A percentile compares a stretch with the other conserved stretches of the same genome.
Conservation (phyloP, 306 rosid genomes). For the Citrullus amarus region DNA sequence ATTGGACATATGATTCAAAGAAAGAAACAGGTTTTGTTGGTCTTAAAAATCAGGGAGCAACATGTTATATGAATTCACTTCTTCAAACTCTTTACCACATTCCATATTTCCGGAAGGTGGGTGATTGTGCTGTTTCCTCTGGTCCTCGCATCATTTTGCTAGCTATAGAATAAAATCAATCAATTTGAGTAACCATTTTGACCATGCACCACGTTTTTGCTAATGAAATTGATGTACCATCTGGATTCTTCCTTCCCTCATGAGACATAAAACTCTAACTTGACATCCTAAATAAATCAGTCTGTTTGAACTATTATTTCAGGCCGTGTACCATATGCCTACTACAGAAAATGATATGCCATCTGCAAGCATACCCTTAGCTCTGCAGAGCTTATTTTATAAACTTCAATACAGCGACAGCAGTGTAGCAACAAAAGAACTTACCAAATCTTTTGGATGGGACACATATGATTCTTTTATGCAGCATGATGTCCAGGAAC, state of each 20-base stretch:
- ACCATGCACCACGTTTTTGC: background rate
- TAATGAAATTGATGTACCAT: constrained; percentile 1
- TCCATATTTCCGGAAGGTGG: constrained; percentile 81
- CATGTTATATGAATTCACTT: constrained; percentile 84
- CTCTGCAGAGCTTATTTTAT: constrained; percentile 77
- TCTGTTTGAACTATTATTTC: constrained; percentile 25
- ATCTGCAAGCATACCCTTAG: constrained; percentile 79
- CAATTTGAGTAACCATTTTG: background rate
- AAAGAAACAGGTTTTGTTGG: constrained; percentile 92
- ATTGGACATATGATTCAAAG: constrained; percentile 78
- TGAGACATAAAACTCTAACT: background rate
- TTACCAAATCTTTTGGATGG: constrained; percentile 92
- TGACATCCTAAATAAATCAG: background rate
- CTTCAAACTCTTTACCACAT: constrained; percentile 81
- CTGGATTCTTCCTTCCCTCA: background rate
- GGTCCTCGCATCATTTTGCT: background rate
- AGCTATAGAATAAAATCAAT: constrained; percentile 14
- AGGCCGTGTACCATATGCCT: constrained; percentile 96
- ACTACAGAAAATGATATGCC: constrained; percentile 90
- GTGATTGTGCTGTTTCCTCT: background rate
- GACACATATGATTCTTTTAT: constrained; percentile 87
- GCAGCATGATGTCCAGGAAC: constrained; percentile 95
- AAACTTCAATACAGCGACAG: constrained; percentile 83
- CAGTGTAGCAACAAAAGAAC: constrained; percentile 84
- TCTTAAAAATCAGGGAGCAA: constrained; percentile 90